Conservation (phyloP, 1,139 yeast genomes). For the Suhomyces ambrosiae region DNA sequence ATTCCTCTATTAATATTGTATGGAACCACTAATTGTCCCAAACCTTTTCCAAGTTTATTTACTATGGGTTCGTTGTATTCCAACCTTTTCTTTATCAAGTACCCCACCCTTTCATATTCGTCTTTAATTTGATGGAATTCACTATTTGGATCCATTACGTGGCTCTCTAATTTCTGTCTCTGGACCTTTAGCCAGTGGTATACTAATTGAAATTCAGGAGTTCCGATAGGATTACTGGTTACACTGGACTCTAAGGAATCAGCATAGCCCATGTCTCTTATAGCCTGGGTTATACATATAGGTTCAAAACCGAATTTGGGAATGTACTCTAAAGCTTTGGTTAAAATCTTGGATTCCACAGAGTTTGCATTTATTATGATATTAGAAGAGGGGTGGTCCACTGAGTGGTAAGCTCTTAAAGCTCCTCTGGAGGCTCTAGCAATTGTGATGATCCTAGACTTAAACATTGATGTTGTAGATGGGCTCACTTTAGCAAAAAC, state of each 20-base stretch:
- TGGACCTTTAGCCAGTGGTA: slow-evolving; percentile 44
- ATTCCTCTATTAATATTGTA: slow-evolving; percentile 51
- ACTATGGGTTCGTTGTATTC: slow-evolving; percentile 60
- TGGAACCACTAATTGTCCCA: slow-evolving; percentile 59
- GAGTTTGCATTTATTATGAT: slow-evolving; percentile 30
- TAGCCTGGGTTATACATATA: slow-evolving; percentile 60
- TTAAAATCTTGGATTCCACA: slow-evolving; percentile 38
- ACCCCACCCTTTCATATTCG: slow-evolving; percentile 63
- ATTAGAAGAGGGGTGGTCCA: slow-evolving; percentile 39
- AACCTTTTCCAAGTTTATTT: slow-evolving; percentile 46
- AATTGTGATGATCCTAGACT: slow-evolving; percentile 4
- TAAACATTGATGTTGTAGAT: slow-evolving; percentile 8
- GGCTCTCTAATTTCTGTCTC: slow-evolving; percentile 35
- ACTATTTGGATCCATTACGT: slow-evolving; percentile 31
- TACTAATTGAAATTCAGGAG: slow-evolving; percentile 50
- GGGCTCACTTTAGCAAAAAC: slow-evolving; percentile 1
- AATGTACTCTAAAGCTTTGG: slow-evolving; percentile 50
- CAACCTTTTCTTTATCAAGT: slow-evolving; percentile 62
- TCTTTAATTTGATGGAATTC: slow-evolving; percentile 30
- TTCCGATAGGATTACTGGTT: slow-evolving; percentile 32
- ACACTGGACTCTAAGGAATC: slow-evolving; percentile 70
- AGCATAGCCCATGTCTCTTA: slow-evolving; percentile 60
- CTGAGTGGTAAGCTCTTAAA: slow-evolving; percentile 33
- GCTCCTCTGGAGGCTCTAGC: slow-evolving; percentile 2
- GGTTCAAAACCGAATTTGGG: slow-evolving; percentile 72